A percentile compares a stretch with the other conserved stretches of the same genome.
Conservation (phyloP, 257 asterid species). For the Solanum chmielewskii region DNA sequence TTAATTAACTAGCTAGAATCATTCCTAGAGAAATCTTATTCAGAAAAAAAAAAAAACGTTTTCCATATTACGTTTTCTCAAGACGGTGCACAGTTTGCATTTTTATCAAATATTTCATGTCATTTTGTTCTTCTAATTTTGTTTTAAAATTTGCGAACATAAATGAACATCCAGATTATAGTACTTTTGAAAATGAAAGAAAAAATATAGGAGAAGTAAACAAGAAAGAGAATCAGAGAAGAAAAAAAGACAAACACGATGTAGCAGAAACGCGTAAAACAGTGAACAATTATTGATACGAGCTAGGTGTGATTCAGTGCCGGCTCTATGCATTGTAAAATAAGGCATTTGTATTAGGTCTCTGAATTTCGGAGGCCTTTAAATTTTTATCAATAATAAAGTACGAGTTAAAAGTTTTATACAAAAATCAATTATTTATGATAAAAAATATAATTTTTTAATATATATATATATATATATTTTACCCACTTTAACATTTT, state of each 20-base stretch:
- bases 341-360: no score
- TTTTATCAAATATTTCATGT: background rate
- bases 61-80: background rate
- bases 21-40: background rate
- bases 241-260: background rate
- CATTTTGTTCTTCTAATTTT: background rate
- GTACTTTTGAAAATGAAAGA: background rate
- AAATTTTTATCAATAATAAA: no score
- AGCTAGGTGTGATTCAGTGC: no score
- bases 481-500: no score
- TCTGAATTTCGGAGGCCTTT: rapidly evolving
- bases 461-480: no score
- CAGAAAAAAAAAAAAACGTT: background rate
- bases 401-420: no score
- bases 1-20: background rate
- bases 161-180: background rate
- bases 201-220: background rate
- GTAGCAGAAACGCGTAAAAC: background rate
- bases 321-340: no score
- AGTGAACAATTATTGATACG: background rate
- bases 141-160: background rate
- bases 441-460: no score
- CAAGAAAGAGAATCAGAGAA: background rate
- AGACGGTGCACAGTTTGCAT: background rate
- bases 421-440: no score